Evolutionary conservation across 768 basidiomycete species (phyloP).

Genomic region (Sporobolomyces phaffii): DNA sequence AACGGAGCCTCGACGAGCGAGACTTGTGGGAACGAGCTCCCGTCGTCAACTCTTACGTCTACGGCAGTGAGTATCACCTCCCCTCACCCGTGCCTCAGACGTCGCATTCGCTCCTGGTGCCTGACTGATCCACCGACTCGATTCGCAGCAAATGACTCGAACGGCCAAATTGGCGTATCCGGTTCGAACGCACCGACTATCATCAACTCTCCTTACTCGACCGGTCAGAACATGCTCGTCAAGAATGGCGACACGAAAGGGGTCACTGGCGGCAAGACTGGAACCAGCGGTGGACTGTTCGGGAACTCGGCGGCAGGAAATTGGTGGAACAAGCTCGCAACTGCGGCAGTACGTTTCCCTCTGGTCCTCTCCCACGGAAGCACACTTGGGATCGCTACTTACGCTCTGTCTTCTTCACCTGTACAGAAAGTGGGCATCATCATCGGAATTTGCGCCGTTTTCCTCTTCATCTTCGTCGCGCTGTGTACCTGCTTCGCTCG

Average conservation of each 20-base stretch:
- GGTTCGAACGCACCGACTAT: slow-evolving; percentile 25
- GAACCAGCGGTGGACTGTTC: background rate
- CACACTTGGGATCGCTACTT: too few species aligned
- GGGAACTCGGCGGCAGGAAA: slow-evolving; percentile 26
- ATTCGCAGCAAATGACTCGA: slow-evolving; percentile 26
- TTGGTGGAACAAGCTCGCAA: slow-evolving; percentile 28
- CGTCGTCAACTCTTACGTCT: slow-evolving; percentile 22
- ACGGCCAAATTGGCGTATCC: slow-evolving; percentile 24
- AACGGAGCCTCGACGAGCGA: slow-evolving; percentile 2
- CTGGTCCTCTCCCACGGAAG: background rate
- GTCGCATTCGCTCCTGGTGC: background rate
- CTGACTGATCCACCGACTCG: background rate
- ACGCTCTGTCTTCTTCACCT: too few species aligned
- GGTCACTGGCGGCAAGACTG: background rate
- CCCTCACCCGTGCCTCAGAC: background rate
- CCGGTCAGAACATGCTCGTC: slow-evolving; percentile 36
- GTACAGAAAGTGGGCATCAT: slow-evolving; percentile 32
- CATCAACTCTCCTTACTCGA: slow-evolving; percentile 33
- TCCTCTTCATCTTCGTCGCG: slow-evolving; percentile 30
- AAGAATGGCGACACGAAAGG: slow-evolving; percentile 33
- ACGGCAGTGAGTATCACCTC: slow-evolving; percentile 26
- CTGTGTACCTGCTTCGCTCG: slow-evolving; percentile 30
- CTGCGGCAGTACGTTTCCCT: slow-evolving; percentile 14
- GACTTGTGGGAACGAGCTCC: slow-evolving; percentile 20
- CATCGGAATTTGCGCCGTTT: slow-evolving; percentile 21